These are phyloP conservation scores for Russula olivacea DNA, from an alignment of 768 basidiomycete genomes.

Conservation along the genomic window DNA sequence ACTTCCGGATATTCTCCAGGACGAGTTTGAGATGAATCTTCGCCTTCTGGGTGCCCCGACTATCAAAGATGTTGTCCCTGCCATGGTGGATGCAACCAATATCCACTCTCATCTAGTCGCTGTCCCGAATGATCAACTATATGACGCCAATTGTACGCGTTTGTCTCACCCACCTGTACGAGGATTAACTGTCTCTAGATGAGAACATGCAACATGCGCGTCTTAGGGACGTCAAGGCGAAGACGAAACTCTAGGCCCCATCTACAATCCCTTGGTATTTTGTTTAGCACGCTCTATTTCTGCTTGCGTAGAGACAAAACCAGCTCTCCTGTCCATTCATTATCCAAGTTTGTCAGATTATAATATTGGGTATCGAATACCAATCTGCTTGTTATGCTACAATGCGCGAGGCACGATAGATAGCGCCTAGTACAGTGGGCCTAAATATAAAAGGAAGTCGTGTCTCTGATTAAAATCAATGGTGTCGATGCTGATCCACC, in stretches of 20 bases:
- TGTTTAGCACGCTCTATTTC: background rate
- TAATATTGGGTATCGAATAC: constrained; percentile 6
- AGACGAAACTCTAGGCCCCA: constrained; percentile 14
- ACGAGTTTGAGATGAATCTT: constrained; percentile 98
- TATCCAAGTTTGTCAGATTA: background rate
- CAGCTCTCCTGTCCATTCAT: background rate
- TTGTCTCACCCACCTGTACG: constrained; percentile 16
- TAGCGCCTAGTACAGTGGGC: background rate
- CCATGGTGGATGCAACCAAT: constrained; percentile 84
- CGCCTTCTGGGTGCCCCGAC: constrained; percentile 82
- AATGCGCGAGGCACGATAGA: constrained; percentile 4
- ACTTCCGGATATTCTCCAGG: constrained; percentile 41
- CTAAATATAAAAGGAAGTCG: background rate
- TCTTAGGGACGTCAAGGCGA: constrained; percentile 30
- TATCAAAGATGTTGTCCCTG: constrained; percentile 71
- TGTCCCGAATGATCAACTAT: constrained; percentile 71
- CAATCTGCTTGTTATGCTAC: constrained; percentile 21
- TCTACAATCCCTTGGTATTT: background rate
- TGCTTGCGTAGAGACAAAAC: background rate
- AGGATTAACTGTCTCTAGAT: constrained; percentile 30
- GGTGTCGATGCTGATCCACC: background rate
- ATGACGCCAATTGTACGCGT: constrained; percentile 72
- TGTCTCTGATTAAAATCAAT: background rate
- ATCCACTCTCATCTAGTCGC: constrained; percentile 58
- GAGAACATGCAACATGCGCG: constrained; percentile 41